Conservation (phyloP, 352 stramenopile species). For the Pythium utonaiense region DNA sequence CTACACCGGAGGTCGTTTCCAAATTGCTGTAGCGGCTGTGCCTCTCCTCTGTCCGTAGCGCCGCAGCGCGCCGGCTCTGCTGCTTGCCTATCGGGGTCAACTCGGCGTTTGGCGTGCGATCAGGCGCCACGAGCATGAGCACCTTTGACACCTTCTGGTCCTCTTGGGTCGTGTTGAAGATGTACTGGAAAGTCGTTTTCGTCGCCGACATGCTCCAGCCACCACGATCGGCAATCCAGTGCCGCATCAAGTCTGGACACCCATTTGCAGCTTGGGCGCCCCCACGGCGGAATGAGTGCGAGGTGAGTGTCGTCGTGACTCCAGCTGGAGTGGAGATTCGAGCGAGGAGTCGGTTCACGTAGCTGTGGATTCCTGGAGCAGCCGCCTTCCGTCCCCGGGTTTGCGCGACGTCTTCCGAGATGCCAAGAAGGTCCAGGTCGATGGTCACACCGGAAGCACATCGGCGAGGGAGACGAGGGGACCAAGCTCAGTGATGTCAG, state of each 20-base stretch:
- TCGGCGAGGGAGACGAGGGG: slow-evolving; percentile 1
- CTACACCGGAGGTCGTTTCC: too few species aligned
- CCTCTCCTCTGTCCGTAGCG: too few species aligned
- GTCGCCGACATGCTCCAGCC: slow-evolving; percentile 19
- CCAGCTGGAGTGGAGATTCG: background rate
- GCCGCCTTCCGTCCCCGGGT: background rate
- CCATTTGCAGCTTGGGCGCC: slow-evolving; percentile 19
- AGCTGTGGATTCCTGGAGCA: slow-evolving; percentile 8
- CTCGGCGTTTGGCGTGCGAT: too few species aligned
- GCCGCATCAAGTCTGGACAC: background rate
- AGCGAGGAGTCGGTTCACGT: slow-evolving; percentile 15
- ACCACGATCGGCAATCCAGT: slow-evolving; percentile 25
- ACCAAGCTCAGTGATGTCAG: background rate
- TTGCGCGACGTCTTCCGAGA: background rate
- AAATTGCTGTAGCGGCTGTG: too few species aligned
- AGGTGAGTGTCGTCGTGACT: slow-evolving; percentile 3
- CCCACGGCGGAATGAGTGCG: slow-evolving; percentile 22
- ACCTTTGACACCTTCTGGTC: slow-evolving; percentile 17
- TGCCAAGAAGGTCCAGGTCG: slow-evolving; percentile 3
- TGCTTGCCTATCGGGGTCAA: too few species aligned
- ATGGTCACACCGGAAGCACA: background rate
- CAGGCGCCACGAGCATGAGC: too few species aligned
- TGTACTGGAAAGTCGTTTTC: slow-evolving; percentile 25
- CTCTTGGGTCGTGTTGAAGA: slow-evolving; percentile 26
- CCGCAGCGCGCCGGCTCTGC: too few species aligned